Conservation (phyloP, 805 yeast genomes). For the Saccharomycopsis microspora region DNA sequence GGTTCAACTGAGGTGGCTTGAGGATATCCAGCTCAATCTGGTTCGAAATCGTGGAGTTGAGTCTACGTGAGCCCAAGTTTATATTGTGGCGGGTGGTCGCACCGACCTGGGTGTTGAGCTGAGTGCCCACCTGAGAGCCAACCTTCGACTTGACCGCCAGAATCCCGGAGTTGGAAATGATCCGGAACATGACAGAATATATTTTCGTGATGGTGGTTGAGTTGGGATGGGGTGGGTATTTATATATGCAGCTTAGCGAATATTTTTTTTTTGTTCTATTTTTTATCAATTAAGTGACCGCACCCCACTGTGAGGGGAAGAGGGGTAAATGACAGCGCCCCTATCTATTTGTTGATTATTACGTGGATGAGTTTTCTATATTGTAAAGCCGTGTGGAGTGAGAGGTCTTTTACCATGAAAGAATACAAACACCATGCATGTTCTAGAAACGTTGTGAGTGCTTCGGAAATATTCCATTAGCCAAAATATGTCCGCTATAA, state of each 20-base stretch:
- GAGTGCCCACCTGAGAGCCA: slow-evolving; percentile 10
- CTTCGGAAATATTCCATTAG: too few relatives aligned
- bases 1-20: slow-evolving; percentile 17
- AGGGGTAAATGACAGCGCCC: too few relatives aligned
- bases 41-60: slow-evolving; percentile 9
- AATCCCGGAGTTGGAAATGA: slow-evolving; percentile 12
- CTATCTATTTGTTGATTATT: too few relatives aligned
- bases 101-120: not conserved
- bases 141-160: slow-evolving; percentile 14
- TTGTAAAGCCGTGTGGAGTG: too few relatives aligned
- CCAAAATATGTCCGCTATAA: too few relatives aligned
- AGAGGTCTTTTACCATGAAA: too few relatives aligned
- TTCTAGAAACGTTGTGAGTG: too few relatives aligned
- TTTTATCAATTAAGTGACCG: not conserved
- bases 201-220: not conserved
- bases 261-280: not conserved
- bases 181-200: slow-evolving; percentile 13
- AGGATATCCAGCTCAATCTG: slow-evolving; percentile 12
- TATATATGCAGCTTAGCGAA: not conserved
- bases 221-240: not conserved
- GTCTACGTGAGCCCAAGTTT: slow-evolving; percentile 13
- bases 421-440: too few relatives aligned
- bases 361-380: too few relatives aligned
- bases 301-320: too few relatives aligned
- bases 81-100: slow-evolving; percentile 12